phyloP scores from a whole-genome alignment of 805 yeast genomes.

The Starmerella apis region DNA sequence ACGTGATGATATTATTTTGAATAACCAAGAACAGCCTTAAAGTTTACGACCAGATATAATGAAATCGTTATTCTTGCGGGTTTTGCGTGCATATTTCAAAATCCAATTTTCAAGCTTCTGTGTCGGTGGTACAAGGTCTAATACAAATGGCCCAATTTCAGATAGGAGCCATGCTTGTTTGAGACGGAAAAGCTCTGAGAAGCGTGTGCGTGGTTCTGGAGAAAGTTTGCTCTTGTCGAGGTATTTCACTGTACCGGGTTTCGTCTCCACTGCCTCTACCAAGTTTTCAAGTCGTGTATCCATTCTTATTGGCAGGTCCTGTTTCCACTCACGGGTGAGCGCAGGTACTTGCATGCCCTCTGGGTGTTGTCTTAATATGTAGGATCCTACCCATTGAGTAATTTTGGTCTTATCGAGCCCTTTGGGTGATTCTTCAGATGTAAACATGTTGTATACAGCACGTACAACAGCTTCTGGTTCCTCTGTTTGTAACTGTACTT shows the following conservation, averaged over 20 bases:
- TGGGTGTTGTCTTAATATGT: conserved; percentile 37
- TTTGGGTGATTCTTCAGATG: conserved; percentile 26
- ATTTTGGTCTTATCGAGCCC: conserved; percentile 38
- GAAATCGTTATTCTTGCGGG: conserved; percentile 37
- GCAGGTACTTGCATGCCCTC: conserved; percentile 37
- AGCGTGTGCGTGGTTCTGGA: conserved; percentile 39
- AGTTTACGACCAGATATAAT: conserved; percentile 28
- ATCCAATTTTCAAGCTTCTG: conserved; percentile 39
- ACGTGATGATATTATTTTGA: not conserved
- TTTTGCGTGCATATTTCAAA: conserved; percentile 47
- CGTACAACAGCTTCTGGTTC: conserved; percentile 38
- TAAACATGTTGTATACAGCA: conserved; percentile 44
- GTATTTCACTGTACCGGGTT: conserved; percentile 40
- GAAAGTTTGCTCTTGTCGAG: conserved; percentile 45
- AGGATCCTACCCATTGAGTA: conserved; percentile 54
- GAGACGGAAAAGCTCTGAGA: conserved; percentile 42
- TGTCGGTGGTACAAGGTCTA: conserved; percentile 45
- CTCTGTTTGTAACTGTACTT: conserved; percentile 18
- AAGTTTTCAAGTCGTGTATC: conserved; percentile 47
- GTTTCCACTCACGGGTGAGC: conserved; percentile 29
- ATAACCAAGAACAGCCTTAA: not conserved
- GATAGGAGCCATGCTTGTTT: conserved; percentile 52
- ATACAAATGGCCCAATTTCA: conserved; percentile 55
- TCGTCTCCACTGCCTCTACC: conserved; percentile 47
- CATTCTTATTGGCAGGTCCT: conserved; percentile 44